Evolutionary conservation across 176 grass and related monocot species (phyloP), one percentile per base, ranked within the genome.

Genomic region (Alloteropsis semialata): DNA sequence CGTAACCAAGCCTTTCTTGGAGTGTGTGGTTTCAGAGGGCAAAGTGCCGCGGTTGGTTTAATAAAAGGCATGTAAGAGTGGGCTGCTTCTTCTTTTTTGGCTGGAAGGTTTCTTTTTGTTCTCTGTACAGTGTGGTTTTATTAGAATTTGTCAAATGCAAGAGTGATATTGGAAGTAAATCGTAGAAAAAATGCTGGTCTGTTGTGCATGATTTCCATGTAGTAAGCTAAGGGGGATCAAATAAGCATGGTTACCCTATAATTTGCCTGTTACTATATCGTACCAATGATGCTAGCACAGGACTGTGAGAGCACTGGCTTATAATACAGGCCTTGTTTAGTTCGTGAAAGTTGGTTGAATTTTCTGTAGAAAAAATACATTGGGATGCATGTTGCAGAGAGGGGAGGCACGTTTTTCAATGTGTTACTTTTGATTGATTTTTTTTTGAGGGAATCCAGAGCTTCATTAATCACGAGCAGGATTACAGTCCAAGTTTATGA

Each of bases 101-200:
- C 24, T 29, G 22, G 42, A 77, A 51, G 69, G 27, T 33, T 85
- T 68, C 10, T 74, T 5, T 37, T n/a, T 19, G 51, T 87, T 56
- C 8, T 46, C 15, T 74, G 87, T 79, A 79, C 22, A 84, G 75
- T 29, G 45, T 88, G 55, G 4, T 55, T 5, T 62, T 58, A 55
- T 56, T 25, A 4, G 53, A 33, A 27, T 77, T 33, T 54, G 36
- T 42, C 24, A 17, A 33, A 54, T 71, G 25, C 28, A 77, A 82
- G 32, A 54, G 25, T 43, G 33, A 53, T 11, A 77, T 7, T 69
- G 63, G 14, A 51, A 82, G 32, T 61, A 18, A 36, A 66, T 28
- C 15, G 6, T 12, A 51, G 2, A n/a, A n/a, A n/a, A n/a, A 75
- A 17, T 30, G 5, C 5, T 64, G 29, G 21, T 82, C 28, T 39